Base-by-base conservation (phyloP, 1,284 basidiomycete genomes). In the Papiliotrema nemorosa region DNA sequence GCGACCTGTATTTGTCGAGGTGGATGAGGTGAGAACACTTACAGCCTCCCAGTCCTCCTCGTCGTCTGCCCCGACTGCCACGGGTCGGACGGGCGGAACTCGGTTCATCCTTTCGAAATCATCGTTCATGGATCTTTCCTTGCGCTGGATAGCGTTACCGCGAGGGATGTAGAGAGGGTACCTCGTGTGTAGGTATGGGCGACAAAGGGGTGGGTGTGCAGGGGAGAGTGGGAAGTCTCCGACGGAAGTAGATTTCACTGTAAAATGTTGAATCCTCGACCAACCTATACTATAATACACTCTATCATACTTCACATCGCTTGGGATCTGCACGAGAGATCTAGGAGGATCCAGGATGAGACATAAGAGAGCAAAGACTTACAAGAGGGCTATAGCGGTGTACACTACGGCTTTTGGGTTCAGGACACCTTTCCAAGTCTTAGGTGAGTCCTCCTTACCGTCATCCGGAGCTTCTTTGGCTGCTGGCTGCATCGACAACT, bases 331-430 rank as follows among this genome's bases (percentile, higher is more conserved):
- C 14, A 31, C 29, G 29, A 31, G 7, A 31, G 9, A 14, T 7
- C 14, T 7, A 14, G 14, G 14, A 14, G 9, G 14, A 31, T 7
- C 29, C 14, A 31, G 61, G 53, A 97, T 97, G 92, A 80, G 90
- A 53, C 89, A 93, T 76, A 93, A 90, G 75, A 80, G 92, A 68
- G 88, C 90, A 40, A 97, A 97, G 76, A 82, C 84, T 1, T 94
- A 94, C 75, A 84, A 86, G 65, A 90, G 90, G 68, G 85, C 92
- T 43, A 96, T 97, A 90, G 80, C 83, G 33, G 76, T 91, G 43
- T 96, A 96, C 70, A 82, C 79, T 49, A 80, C 86, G 69, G 81
- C 84, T 3, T 96, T 96, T 72, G 87, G 86, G 7, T 97, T 94
- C 74, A 78, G 90, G 52, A 83, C 89, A 65, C 92, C 92, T 0